A percentile compares a stretch with the other conserved stretches of the same genome.
Evolutionary conservation across 768 basidiomycete species (phyloP).

Genomic region (Russula earlei): DNA sequence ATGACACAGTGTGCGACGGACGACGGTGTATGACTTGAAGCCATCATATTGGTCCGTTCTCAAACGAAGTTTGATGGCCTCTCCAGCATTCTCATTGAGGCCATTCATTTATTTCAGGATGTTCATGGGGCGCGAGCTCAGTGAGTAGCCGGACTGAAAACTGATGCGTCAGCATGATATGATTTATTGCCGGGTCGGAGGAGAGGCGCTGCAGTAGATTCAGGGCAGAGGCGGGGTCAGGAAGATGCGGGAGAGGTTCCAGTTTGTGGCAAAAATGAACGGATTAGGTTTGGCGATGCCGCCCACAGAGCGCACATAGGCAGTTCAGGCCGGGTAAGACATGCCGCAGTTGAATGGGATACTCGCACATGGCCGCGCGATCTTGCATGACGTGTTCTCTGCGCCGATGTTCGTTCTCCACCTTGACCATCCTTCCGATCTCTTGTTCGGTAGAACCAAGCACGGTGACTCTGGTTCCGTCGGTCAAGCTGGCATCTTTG

Average conservation of each 20-base stretch:
- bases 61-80: conserved; percentile 48
- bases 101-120: conserved; percentile 62
- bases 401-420: conserved; percentile 48
- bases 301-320: conserved; percentile 43
- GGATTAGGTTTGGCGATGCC: conserved; percentile 30
- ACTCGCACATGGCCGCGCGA: conserved; percentile 46
- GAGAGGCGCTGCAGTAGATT: conserved; percentile 48
- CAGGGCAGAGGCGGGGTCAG: conserved; percentile 48
- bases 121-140: conserved; percentile 71
- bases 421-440: conserved; percentile 38
- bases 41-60: conserved; percentile 67
- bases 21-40: conserved; percentile 53
- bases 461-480: conserved; percentile 61
- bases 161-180: conserved; percentile 62
- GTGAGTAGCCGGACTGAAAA: conserved; percentile 62
- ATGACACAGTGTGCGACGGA: conserved; percentile 64
- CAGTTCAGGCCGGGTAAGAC: no score
- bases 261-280: conserved; percentile 59
- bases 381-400: conserved; percentile 51
- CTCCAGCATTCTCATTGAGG: conserved; percentile 53
- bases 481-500: conserved; percentile 41
- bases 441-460: conserved; percentile 57
- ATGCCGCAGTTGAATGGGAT: no score
- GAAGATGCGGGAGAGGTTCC: conserved; percentile 53
- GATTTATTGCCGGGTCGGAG: conserved; percentile 59